These are phyloP conservation scores for Trametes sp. DNA, from an alignment of 1,284 basidiomycete species.

Conservation along the genomic window DNA sequence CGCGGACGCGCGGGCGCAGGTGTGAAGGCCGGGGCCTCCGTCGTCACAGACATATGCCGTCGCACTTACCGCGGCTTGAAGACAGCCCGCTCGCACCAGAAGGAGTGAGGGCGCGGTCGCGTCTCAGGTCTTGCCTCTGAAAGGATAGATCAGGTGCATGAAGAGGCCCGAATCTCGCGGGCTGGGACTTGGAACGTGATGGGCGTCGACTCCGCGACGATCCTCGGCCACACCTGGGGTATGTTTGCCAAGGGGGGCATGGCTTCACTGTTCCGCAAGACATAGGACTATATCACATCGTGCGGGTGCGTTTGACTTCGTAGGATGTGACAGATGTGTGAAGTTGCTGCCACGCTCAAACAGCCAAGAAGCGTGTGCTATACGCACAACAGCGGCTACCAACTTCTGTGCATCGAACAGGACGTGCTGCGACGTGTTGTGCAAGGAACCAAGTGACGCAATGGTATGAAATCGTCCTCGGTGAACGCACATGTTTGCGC, in stretches of 20 bases:
- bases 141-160: slow-evolving; percentile 1
- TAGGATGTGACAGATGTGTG: neutral
- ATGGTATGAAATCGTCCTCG: no score
- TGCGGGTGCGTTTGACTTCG: neutral
- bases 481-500: neutral
- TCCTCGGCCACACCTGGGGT: neutral
- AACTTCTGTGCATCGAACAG: no score
- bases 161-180: slow-evolving; percentile 2
- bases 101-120: neutral
- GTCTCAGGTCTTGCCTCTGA: slow-evolving; percentile 6
- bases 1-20: neutral
- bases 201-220: slow-evolving; percentile 16
- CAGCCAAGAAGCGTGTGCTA: neutral
- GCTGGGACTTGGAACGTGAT: slow-evolving; percentile 6
- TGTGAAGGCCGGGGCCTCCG: neutral
- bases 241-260: neutral
- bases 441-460: no score
- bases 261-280: neutral
- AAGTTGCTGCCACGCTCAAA: neutral
- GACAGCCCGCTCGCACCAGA: neutral
- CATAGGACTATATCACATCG: neutral
- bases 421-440: neutral
- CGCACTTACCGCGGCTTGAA: neutral
- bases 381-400: neutral
- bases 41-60: neutral